Evolutionary conservation across 2,329 filamentous ascomycete genomes (phyloP).

Genomic region (Aspergillus thermomutatus): DNA sequence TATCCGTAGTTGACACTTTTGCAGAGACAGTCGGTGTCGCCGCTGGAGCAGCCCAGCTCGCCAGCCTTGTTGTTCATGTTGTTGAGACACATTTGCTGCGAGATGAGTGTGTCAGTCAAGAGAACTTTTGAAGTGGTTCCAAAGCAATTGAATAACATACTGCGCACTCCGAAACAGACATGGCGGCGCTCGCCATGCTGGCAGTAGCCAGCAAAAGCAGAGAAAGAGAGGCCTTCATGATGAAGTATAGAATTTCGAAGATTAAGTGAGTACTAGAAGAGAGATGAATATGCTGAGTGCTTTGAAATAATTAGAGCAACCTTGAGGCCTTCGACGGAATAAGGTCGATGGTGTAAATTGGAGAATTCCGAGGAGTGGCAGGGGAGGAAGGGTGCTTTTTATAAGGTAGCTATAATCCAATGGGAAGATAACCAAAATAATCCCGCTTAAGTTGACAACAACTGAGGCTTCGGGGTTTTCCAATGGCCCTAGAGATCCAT

Average conservation of each 20-base stretch:
- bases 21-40: constrained; percentile 42
- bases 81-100: constrained; percentile 43
- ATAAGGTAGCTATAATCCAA: background rate
- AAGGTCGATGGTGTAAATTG: constrained; percentile 15
- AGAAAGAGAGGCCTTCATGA: constrained; percentile 33
- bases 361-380: background rate
- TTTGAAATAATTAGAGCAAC: background rate
- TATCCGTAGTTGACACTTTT: constrained; percentile 38
- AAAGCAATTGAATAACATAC: constrained; percentile 18
- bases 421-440: background rate
- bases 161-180: constrained; percentile 28
- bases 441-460: background rate
- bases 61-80: constrained; percentile 42
- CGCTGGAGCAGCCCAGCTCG: constrained; percentile 37
- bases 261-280: background rate
- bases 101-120: constrained; percentile 9
- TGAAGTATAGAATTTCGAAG: constrained; percentile 8
- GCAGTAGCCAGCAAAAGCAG: constrained; percentile 28
- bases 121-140: background rate
- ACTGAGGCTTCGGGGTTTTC: background rate
- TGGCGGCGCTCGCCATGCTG: constrained; percentile 22
- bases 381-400: background rate
- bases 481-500: background rate
- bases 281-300: background rate
- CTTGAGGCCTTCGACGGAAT: background rate